phyloP scores from a whole-genome alignment of 1,284 basidiomycete genomes.

The Cronartium quercuum region DNA sequence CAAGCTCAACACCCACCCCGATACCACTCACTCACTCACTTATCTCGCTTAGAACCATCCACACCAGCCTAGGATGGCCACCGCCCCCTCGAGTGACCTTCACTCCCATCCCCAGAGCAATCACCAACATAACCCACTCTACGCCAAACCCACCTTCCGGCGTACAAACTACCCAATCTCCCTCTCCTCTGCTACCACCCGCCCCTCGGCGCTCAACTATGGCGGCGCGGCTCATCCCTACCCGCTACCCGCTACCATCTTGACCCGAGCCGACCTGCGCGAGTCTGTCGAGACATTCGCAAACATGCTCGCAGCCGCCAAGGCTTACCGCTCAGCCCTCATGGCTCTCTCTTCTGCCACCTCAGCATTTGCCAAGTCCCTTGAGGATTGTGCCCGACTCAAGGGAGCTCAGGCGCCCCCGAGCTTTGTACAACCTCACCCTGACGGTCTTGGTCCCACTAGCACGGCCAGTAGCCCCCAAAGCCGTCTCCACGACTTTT shows the following conservation, averaged over 20 bases:
- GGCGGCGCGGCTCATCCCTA: not conserved
- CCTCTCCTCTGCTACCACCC: not conserved
- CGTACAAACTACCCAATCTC: not conserved
- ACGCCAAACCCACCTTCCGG: not conserved
- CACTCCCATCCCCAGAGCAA: not conserved
- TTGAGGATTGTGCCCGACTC: conserved; percentile 44
- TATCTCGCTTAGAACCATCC: not conserved
- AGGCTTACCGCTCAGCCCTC: conserved; percentile 43
- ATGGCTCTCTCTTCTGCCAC: conserved; percentile 40
- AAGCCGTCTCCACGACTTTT: not conserved
- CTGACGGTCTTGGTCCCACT: not conserved
- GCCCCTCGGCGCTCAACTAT: not conserved
- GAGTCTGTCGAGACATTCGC: conserved; percentile 42
- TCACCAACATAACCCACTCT: not conserved
- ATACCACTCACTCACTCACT: not conserved
- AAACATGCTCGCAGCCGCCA: conserved; percentile 41
- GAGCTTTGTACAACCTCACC: not conserved
- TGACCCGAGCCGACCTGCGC: conserved; percentile 11
- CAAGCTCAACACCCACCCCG: not conserved
- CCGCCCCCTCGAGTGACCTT: not conserved
- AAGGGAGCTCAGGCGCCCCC: conserved; percentile 41
- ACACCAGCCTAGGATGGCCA: too few species aligned
- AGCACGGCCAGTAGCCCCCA: not conserved
- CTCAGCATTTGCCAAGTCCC: conserved; percentile 3
- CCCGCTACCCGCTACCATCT: not conserved